A percentile compares a stretch with the other conserved stretches of the same genome.
phyloP scores from a whole-genome alignment of 345 rosid species.

The Gossypium herbaceum region DNA sequence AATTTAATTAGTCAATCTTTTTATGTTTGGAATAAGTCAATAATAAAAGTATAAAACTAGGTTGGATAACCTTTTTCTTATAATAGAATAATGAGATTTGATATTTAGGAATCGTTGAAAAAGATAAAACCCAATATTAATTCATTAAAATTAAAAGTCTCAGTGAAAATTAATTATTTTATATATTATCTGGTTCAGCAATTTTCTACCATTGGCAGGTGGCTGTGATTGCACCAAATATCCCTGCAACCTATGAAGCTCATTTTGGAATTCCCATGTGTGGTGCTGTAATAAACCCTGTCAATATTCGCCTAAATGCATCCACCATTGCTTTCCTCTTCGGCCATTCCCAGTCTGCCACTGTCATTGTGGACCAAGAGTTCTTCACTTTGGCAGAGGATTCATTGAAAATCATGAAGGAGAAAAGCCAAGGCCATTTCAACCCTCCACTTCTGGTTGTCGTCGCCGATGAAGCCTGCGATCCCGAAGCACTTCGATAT shows the following conservation, averaged over 20 bases:
- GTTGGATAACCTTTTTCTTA: too few relatives aligned
- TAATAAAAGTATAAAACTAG: too few relatives aligned
- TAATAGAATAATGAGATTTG: too few relatives aligned
- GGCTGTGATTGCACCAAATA: constrained; percentile 82
- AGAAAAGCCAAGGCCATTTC: constrained; percentile 40
- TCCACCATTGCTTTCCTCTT: constrained; percentile 69
- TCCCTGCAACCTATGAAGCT: constrained; percentile 82
- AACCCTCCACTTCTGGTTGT: constrained; percentile 66
- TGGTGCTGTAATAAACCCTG: constrained; percentile 76
- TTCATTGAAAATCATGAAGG: constrained; percentile 59
- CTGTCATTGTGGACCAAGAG: constrained; percentile 88
- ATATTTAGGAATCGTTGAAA: too few relatives aligned
- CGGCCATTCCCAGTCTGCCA: constrained; percentile 63
- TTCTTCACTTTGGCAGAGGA: constrained; percentile 65
- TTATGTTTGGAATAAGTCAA: too few relatives aligned
- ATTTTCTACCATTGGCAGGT: constrained; percentile 48
- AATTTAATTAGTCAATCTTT: too few relatives aligned
- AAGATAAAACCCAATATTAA: too few relatives aligned
- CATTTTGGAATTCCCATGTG: constrained; percentile 95
- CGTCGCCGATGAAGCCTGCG: constrained; percentile 69
- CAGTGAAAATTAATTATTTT: neutral
- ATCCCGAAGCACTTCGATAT: constrained; percentile 37
- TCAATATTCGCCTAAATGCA: constrained; percentile 86
- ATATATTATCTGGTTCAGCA: neutral
- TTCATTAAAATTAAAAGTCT: too few relatives aligned